These are phyloP conservation scores for Cyberlindnera maritima DNA, from an alignment of 805 yeast species.

Conservation along the genomic window DNA sequence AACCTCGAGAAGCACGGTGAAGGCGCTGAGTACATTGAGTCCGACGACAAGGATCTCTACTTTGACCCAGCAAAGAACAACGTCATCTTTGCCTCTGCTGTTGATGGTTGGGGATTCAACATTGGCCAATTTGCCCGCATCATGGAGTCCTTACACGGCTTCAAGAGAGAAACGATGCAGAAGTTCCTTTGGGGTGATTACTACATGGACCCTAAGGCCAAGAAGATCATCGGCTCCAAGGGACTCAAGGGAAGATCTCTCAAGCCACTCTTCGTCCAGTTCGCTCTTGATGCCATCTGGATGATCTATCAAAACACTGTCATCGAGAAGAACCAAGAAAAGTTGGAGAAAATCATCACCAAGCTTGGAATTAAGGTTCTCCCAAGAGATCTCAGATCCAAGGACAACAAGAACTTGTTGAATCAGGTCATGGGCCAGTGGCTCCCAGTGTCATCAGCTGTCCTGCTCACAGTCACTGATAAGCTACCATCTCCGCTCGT, in stretches of 20 bases:
- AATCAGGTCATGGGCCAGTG: conserved; percentile 81
- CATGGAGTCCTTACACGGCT: conserved; percentile 80
- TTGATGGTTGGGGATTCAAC: conserved; percentile 98
- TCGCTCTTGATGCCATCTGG: conserved; percentile 90
- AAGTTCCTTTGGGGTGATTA: conserved; percentile 96
- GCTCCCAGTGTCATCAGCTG: conserved; percentile 88
- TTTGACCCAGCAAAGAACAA: conserved; percentile 86
- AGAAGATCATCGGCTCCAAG: conserved; percentile 70
- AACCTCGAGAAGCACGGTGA: conserved; percentile 43
- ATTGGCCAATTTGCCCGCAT: conserved; percentile 84
- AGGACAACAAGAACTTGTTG: conserved; percentile 65
- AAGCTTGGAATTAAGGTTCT: conserved; percentile 65
- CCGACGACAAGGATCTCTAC: conserved; percentile 77
- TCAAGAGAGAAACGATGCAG: conserved; percentile 72
- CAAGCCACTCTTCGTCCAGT: conserved; percentile 83
- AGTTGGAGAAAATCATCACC: conserved; percentile 68
- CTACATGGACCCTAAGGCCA: conserved; percentile 84
- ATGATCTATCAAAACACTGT: conserved; percentile 75
- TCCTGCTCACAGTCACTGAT: conserved; percentile 80
- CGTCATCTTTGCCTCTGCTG: conserved; percentile 86
- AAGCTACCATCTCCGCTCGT: conserved; percentile 77
- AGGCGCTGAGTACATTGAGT: conserved; percentile 62
- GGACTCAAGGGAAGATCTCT: conserved; percentile 57
- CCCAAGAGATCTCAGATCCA: conserved; percentile 77
- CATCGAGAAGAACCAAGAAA: conserved; percentile 62